Evolutionary conservation across 2,329 filamentous ascomycete species (phyloP).

Genomic region (Fusarium bulbicola): DNA sequence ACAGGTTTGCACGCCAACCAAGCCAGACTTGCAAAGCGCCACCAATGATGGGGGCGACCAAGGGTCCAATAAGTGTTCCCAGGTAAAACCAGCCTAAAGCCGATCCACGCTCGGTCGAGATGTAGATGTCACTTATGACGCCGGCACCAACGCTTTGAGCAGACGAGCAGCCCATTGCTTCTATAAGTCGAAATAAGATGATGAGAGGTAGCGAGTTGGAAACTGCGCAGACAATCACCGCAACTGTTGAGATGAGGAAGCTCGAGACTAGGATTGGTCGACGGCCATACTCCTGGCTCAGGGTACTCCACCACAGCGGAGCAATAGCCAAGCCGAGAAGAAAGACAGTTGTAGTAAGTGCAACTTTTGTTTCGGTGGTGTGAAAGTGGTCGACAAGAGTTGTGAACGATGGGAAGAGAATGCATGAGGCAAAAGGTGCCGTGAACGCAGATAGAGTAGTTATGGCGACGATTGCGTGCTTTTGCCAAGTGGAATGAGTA

Average conservation of each 20-base stretch:
- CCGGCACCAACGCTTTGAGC: neutral
- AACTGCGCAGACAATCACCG: neutral
- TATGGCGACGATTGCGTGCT: neutral
- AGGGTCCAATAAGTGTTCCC: constrained; percentile 6
- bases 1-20: neutral
- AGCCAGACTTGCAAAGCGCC: neutral
- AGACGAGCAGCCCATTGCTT: neutral
- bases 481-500: neutral
- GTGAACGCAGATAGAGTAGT: neutral
- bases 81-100: constrained; percentile 16
- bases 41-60: constrained; percentile 2
- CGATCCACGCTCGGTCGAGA: constrained; percentile 9
- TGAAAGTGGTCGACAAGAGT: neutral
- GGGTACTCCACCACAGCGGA: neutral
- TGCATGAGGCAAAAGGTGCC: neutral
- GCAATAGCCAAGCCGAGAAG: neutral
- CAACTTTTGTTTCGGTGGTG: neutral
- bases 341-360: neutral
- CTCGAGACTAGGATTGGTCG: neutral
- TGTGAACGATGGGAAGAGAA: neutral
- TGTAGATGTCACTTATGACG: constrained; percentile 12
- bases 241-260: neutral
- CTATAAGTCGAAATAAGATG: neutral
- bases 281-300: neutral
- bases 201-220: neutral